phyloP scores from a whole-genome alignment of 257 asterid species.

The Plectranthus barbatus region DNA sequence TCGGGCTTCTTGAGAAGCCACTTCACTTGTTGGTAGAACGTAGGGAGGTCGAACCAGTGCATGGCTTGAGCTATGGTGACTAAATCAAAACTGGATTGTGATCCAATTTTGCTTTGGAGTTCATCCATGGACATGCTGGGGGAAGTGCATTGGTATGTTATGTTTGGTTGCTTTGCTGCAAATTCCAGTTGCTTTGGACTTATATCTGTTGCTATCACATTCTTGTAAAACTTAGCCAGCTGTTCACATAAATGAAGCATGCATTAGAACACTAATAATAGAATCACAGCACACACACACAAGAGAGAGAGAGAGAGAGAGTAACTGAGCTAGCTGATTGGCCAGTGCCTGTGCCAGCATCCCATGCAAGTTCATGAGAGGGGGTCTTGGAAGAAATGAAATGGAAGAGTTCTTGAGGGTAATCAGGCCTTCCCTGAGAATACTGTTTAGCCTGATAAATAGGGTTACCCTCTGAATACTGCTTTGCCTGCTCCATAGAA shows the following conservation, averaged over 20 bases:
- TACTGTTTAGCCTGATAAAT: too few species aligned
- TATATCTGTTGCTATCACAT: slow-evolving; percentile 57
- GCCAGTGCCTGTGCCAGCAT: slow-evolving; percentile 73
- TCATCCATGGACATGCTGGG: slow-evolving; percentile 47
- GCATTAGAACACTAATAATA: too few species aligned
- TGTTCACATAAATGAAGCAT: too few species aligned
- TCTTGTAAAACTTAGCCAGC: slow-evolving; percentile 56
- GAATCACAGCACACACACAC: too few species aligned
- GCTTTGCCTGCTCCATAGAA: slow-evolving; percentile 44
- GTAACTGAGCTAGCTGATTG: slow-evolving; percentile 60
- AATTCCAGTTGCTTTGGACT: slow-evolving; percentile 56
- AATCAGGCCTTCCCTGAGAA: slow-evolving; percentile 57
- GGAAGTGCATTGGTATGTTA: slow-evolving; percentile 47
- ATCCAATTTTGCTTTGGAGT: slow-evolving; percentile 31
- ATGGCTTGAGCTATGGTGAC: slow-evolving; percentile 60
- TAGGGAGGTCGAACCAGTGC: slow-evolving; percentile 75
- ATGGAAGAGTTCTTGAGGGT: slow-evolving; percentile 49
- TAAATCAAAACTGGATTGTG: slow-evolving; percentile 39
- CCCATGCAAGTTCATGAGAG: slow-evolving; percentile 56
- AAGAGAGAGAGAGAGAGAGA: too few species aligned
- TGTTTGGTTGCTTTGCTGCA: slow-evolving; percentile 46
- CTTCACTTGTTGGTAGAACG: slow-evolving; percentile 52
- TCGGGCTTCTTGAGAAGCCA: slow-evolving; percentile 50
- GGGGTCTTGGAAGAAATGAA: slow-evolving; percentile 64
- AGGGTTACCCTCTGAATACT: slow-evolving; percentile 26